Evolutionary conservation across 768 basidiomycete species (phyloP), one percentile per base, ranked within the genome.

Genomic region (Boletellus ananas): DNA sequence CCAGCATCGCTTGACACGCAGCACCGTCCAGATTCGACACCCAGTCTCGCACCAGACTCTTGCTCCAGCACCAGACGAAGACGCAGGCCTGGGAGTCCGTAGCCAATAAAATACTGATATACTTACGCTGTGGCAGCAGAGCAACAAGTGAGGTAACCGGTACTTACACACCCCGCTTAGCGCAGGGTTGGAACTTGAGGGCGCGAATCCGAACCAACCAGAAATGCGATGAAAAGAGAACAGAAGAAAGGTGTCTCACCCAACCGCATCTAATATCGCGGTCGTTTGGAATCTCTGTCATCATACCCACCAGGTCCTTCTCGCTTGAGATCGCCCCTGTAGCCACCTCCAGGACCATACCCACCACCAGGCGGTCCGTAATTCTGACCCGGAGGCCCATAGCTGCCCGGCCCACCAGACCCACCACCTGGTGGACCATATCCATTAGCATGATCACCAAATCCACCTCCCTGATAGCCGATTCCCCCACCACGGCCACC

Each of bases 241-340:
- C 57, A 21, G 53, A 62, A 51, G 49, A 60, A 62, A 65, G 46
- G 58, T 61, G 57, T 71, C 63, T 60, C 65, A 65, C 64, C 63
- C 63, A 59, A 67, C 65, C 66, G 61, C 68, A 62, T 58, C 77
- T 81, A 91, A 70, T 87, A 90, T 63, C 90, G 80, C 62, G 85
- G 83, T 64, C 90, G 85, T 71, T 92, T 92, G 31, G 76, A 61
- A 58, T 90, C 89, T 58, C 89, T 80, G 68, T 91, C 89, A 63
- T 91, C 89, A 69, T 78, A 87, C 69, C 84, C 84, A 72, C 84
- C 83, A 46, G 84, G 78, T 58, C 79, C 81, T 64, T 78, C 78
- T 56, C 88, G 81, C 71, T 90, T 90, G 73, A 88, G 83, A 64
- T 85, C 85, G 34, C 79, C 79, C 54, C 84, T 81, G 68, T 78